Evolutionary conservation across 2,329 filamentous ascomycete species (phyloP).

Genomic region (Arthrobotrys iridis): DNA sequence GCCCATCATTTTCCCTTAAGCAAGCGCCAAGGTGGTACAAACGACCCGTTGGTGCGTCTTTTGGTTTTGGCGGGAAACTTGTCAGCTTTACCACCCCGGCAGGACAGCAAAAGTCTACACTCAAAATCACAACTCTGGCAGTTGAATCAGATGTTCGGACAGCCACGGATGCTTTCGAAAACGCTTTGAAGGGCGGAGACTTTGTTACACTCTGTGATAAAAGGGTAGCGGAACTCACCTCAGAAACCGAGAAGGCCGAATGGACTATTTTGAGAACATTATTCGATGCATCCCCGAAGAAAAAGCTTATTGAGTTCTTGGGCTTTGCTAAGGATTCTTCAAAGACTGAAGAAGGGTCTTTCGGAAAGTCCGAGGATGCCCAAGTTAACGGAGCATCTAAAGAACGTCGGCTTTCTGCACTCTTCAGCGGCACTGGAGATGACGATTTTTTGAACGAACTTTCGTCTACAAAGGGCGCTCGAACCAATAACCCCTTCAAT

Average conservation of each 20-base stretch:
- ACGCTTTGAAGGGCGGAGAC: constrained; percentile 79
- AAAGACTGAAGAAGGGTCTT: constrained; percentile 23
- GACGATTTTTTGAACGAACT: constrained; percentile 89
- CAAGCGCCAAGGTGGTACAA: constrained; percentile 92
- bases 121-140: constrained; percentile 87
- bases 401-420: constrained; percentile 76
- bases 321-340: constrained; percentile 75
- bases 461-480: constrained; percentile 82
- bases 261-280: constrained; percentile 95
- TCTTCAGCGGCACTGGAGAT: constrained; percentile 75
- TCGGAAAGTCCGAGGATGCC: constrained; percentile 21
- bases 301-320: constrained; percentile 85
- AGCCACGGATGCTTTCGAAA: constrained; percentile 86
- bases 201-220: constrained; percentile 80
- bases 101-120: constrained; percentile 76
- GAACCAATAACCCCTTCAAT: constrained; percentile 93
- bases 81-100: constrained; percentile 75
- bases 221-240: constrained; percentile 77
- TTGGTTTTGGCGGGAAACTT: constrained; percentile 94
- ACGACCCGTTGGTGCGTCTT: constrained; percentile 83
- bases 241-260: constrained; percentile 91
- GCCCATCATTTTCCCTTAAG: constrained; percentile 83
- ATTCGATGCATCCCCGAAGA: constrained; percentile 83
- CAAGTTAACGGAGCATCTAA: constrained; percentile 61
- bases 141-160: constrained; percentile 86